Base-by-base conservation (phyloP, 176 grass and related monocot genomes). In the Miscanthus lutarioriparius region DNA sequence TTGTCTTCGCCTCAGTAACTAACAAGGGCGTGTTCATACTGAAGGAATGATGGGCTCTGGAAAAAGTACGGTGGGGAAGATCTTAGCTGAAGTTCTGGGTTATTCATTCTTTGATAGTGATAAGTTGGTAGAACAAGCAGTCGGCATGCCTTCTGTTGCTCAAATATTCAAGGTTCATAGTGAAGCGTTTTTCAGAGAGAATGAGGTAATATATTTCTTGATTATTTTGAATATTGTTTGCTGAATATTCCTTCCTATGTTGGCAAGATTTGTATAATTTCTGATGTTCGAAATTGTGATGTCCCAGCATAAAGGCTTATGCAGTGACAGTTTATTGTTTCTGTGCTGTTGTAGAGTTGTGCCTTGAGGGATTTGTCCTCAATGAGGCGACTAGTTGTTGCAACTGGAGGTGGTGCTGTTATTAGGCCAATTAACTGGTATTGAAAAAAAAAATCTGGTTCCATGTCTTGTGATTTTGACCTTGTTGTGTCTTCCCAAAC, bases 41-140 rank as follows among this genome's bases (percentile, higher is more conserved):
- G 63, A 75, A 97, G 95, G 95, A 84, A 92, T 97, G 92, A 97
- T 97, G 95, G 95, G 95, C 13, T 97, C 95, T 27, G 95, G 95
- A 43, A 97, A 97, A 81, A 97, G 84, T 25, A 97, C 95, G 1
- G 90, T 97, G 33, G 95, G 90, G 35, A 97, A 97, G 78, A 97
- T 97, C 40, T 74, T 97, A 78, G 77, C 92, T 0, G 95, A 97
- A 94, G 95, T 94, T 65, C 51, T 94, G 71, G 82, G 92, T 76
- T 97, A 97, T 82, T 94, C 95, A 44, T 94, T 84, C 79, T 94
- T 97, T 84, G 95, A 97, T 79, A 97, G 95, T 84, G 95, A 94
- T 84, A 97, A 94, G 59, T 90, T 97, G 62, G 92, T 92, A 6
- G 95, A 97, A 78, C 92, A 94, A 77, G 86, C 92, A 59, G 92